These are phyloP conservation scores for Pseudozyma pruni DNA, from an alignment of 1,284 basidiomycete genomes.

Conservation along the genomic window DNA sequence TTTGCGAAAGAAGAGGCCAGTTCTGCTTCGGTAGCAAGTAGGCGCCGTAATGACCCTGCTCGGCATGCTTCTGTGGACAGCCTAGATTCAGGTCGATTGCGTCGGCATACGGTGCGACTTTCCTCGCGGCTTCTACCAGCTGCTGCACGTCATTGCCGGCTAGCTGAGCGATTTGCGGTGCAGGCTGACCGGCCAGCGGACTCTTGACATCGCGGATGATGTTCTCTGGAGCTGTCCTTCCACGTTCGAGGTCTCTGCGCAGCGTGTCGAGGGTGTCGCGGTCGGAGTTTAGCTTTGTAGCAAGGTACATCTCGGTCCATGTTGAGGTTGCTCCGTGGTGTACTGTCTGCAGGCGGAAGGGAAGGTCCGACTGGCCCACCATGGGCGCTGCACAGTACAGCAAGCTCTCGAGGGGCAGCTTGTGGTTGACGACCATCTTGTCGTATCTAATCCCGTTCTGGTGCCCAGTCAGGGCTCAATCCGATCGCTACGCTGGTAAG, in stretches of 20 bases:
- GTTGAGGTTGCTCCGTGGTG: constrained; percentile 57
- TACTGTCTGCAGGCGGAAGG: constrained; percentile 57
- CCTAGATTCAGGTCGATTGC: constrained; percentile 73
- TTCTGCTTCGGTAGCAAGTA: constrained; percentile 77
- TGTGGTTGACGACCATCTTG: constrained; percentile 20
- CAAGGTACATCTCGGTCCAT: constrained; percentile 61
- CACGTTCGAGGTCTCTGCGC: constrained; percentile 36
- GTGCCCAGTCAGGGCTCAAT: neutral
- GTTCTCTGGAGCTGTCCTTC: constrained; percentile 28
- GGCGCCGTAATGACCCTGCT: constrained; percentile 77
- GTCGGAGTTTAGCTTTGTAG: constrained; percentile 23
- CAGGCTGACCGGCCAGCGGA: constrained; percentile 8
- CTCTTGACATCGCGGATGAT: neutral
- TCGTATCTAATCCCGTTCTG: neutral
- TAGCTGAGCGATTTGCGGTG: constrained; percentile 77
- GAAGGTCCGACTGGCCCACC: constrained; percentile 61
- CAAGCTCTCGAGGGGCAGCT: constrained; percentile 33
- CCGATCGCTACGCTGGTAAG: too few relatives aligned
- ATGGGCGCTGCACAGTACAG: constrained; percentile 56
- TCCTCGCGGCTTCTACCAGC: constrained; percentile 74
- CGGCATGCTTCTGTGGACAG: constrained; percentile 78
- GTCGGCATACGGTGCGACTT: constrained; percentile 74
- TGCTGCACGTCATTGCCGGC: constrained; percentile 76
- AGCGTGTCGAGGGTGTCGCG: constrained; percentile 37
- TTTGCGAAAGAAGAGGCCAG: constrained; percentile 75